Evolutionary conservation across 805 yeast genomes (phyloP).

Genomic region (Saturnispora kantuleensis): DNA sequence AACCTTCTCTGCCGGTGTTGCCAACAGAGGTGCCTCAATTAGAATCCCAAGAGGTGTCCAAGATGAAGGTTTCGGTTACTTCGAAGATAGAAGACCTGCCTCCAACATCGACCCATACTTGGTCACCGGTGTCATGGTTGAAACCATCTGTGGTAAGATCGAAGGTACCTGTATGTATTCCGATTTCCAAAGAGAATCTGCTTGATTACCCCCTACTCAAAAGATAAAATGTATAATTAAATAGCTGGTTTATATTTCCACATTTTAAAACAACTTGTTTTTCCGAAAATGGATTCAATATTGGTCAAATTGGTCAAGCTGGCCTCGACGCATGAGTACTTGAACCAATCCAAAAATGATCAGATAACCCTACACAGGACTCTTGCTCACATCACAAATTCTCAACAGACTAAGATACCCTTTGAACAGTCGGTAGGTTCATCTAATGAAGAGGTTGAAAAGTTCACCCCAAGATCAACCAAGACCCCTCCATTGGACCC

Average conservation of each 20-base stretch:
- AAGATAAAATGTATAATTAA: neutral
- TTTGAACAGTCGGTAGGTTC: neutral
- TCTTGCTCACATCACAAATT: slow-evolving; percentile 2
- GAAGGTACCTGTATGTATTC: slow-evolving; percentile 92
- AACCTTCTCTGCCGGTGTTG: slow-evolving; percentile 91
- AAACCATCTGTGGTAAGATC: slow-evolving; percentile 90
- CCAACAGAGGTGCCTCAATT: slow-evolving; percentile 98
- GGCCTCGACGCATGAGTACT: slow-evolving; percentile 4
- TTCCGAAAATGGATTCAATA: slow-evolving; percentile 1
- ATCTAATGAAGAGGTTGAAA: neutral
- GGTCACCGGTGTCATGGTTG: slow-evolving; percentile 97
- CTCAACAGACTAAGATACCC: neutral
- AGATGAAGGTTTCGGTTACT: slow-evolving; percentile 95
- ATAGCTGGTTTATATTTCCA: no score
- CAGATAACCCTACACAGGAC: neutral
- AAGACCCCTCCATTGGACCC: neutral
- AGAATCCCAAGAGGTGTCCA: slow-evolving; percentile 99
- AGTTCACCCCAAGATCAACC: neutral
- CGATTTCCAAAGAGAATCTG: slow-evolving; percentile 72
- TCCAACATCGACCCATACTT: slow-evolving; percentile 98
- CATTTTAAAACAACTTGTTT: no score
- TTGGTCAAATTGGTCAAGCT: slow-evolving; percentile 1
- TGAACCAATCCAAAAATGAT: neutral
- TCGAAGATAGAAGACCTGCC: slow-evolving; percentile 99
- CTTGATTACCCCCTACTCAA: slow-evolving; percentile 13